phyloP scores from a whole-genome alignment of 2,329 filamentous ascomycete species.

The Aspergillus phoenicis region DNA sequence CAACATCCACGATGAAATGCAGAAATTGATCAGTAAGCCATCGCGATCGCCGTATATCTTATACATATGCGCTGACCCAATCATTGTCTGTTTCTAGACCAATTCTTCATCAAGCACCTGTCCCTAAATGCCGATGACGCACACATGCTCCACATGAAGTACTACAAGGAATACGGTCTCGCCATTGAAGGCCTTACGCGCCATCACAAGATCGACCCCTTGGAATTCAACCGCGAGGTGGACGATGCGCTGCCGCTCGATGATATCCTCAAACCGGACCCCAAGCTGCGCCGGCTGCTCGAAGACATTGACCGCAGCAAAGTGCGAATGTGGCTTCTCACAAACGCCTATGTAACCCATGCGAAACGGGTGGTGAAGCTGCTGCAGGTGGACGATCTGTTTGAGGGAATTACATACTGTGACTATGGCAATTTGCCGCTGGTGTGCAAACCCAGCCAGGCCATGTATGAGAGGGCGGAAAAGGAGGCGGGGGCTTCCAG shows the following conservation, averaged over 20 bases:
- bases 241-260: conserved; percentile 93
- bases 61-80: not conserved
- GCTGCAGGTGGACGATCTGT: conserved; percentile 80
- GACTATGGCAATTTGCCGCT: conserved; percentile 76
- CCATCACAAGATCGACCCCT: conserved; percentile 90
- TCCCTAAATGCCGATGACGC: conserved; percentile 75
- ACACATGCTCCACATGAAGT: conserved; percentile 81
- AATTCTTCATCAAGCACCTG: conserved; percentile 69
- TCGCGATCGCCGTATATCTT: not conserved
- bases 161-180: conserved; percentile 95
- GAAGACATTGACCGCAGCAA: conserved; percentile 80
- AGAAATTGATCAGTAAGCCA: conserved; percentile 67
- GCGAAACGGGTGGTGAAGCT: conserved; percentile 79
- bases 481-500: conserved; percentile 71
- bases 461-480: conserved; percentile 91
- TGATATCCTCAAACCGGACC: conserved; percentile 76
- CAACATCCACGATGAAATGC: conserved; percentile 88
- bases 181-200: conserved; percentile 93
- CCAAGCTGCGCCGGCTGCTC: conserved; percentile 72
- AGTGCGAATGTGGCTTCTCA: conserved; percentile 90
- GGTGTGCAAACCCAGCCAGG: conserved; percentile 80
- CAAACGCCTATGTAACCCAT: conserved; percentile 92
- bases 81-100: conserved; percentile 43
- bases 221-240: conserved; percentile 92
- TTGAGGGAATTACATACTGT: conserved; percentile 94